phyloP scores from a whole-genome alignment of 2,329 filamentous ascomycete species.

The Teratosphaeria viscida region DNA sequence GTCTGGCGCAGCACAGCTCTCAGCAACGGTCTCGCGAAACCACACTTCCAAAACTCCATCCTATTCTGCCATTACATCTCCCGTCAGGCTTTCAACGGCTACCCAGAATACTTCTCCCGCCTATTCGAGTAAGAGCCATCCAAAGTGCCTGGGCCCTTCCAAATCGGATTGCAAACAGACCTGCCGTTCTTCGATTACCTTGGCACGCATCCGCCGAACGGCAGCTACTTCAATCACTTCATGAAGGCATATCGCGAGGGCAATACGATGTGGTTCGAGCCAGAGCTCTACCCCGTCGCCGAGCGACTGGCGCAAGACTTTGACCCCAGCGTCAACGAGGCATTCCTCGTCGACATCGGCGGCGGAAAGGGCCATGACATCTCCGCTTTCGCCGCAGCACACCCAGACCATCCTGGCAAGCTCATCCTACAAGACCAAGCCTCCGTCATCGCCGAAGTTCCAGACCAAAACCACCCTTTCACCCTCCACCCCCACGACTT shows the following conservation, averaged over 20 bases:
- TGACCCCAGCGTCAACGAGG: background rate
- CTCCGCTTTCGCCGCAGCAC: background rate
- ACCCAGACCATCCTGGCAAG: background rate
- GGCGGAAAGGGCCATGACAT: conserved; percentile 7
- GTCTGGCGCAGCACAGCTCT: background rate
- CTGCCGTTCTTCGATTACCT: background rate
- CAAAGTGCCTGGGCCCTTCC: background rate
- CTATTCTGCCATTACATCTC: background rate
- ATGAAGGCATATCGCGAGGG: conserved; percentile 5
- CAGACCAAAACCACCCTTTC: background rate
- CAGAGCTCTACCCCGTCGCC: conserved; percentile 4
- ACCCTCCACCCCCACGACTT: conserved; percentile 6
- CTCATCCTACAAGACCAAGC: background rate
- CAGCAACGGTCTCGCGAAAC: background rate
- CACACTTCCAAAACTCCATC: background rate
- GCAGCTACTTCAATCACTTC: conserved; percentile 2
- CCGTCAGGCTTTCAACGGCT: background rate
- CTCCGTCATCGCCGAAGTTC: background rate
- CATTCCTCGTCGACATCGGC: conserved; percentile 6
- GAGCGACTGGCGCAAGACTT: conserved; percentile 4
- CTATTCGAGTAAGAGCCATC: background rate
- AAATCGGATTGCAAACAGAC: background rate
- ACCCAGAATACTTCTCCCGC: background rate
- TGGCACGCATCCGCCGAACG: background rate
- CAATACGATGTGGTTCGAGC: conserved; percentile 4